Base-by-base conservation (phyloP, 2,329 filamentous ascomycete species). In the Trichophyton benhamiae region DNA sequence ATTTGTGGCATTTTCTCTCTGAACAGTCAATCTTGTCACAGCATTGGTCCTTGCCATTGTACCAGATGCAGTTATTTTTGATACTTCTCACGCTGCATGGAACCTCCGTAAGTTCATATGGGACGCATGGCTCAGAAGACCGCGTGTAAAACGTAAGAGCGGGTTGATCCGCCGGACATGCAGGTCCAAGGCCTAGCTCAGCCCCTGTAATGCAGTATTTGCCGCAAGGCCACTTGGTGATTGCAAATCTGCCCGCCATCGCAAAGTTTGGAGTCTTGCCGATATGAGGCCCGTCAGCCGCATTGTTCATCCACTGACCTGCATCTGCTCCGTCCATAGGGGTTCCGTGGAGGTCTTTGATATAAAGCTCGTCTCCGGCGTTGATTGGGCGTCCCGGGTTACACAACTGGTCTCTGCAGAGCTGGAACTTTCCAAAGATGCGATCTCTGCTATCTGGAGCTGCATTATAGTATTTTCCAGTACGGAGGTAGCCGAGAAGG, bases 21-120 rank as follows among this genome's bases (percentile, higher is more conserved):
- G 41, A 48, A 22, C 58, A 59, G 41, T 59, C 58, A 30, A 59
- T 59, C 42, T 59, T 59, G 42, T 59, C 42, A 49, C 58, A 59
- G 13, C 58, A 59, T 44, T 59, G 58, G n/a, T 49, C 58, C 41
- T 33, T 48, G 33, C 58, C 58, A 49, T 59, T 59, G 20, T 30
- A n/a, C 58, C 58, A 59, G 42, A 49, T 30, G 27, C 58, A 59
- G 20, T 59, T 59, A 6, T 59, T 59, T 22, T n/a, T 9, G 38
- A 46, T 46, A 22, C 9, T 42, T 13, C 58, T 27, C 4, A 59
- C 44, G 3, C n/a, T 33, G 41, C 58, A 59, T 9, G 58, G 58
- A 15, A 59, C 58, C 17, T 59, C 58, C 22, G 30, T 59, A 30
- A 59, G 58, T 38, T 59, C 58, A 38, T 49, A 46, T 22, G 44